Percentiles rank a stretch among this genome's conserved stretches.
These are phyloP conservation scores for Salix brachista DNA, from an alignment of 345 rosid genomes.

Conservation along the genomic window DNA sequence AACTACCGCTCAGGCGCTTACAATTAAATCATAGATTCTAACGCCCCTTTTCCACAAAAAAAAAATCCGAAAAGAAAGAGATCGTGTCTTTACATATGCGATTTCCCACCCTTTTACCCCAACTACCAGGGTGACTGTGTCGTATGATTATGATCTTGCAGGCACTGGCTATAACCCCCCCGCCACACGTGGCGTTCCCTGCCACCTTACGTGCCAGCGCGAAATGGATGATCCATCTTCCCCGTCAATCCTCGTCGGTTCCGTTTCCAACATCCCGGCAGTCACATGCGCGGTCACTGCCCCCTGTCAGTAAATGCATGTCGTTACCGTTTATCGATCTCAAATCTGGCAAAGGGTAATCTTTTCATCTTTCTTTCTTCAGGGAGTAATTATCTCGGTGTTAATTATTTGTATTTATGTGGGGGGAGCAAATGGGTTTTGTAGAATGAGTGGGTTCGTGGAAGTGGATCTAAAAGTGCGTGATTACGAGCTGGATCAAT, in stretches of 20 bases:
- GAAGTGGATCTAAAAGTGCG: slow-evolving; percentile 72
- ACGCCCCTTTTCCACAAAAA: background rate
- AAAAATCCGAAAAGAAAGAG: background rate
- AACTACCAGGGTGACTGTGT: background rate
- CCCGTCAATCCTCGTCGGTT: slow-evolving; percentile 9
- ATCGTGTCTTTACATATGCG: background rate
- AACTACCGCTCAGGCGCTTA: no score
- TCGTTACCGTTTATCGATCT: slow-evolving; percentile 41
- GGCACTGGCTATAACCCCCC: slow-evolving; percentile 5
- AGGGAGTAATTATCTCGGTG: background rate
- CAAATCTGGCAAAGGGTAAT: slow-evolving; percentile 61
- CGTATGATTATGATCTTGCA: background rate
- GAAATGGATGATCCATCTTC: slow-evolving; percentile 8
- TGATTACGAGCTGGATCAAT: slow-evolving; percentile 87
- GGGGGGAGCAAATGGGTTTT: background rate
- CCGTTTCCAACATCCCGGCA: slow-evolving; percentile 14
- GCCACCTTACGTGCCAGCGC: slow-evolving; percentile 11
- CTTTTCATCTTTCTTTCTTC: background rate
- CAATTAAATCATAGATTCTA: background rate
- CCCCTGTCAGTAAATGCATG: slow-evolving; percentile 21
- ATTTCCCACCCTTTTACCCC: background rate
- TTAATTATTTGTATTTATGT: background rate
- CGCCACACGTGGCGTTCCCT: slow-evolving; percentile 19
- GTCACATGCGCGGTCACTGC: slow-evolving; percentile 14
- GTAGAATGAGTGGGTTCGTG: slow-evolving; percentile 56